Evolutionary conservation across 352 stramenopile species (phyloP), one percentile per base, ranked within the genome.

Genomic region (Peronosclerospora sorghi): DNA sequence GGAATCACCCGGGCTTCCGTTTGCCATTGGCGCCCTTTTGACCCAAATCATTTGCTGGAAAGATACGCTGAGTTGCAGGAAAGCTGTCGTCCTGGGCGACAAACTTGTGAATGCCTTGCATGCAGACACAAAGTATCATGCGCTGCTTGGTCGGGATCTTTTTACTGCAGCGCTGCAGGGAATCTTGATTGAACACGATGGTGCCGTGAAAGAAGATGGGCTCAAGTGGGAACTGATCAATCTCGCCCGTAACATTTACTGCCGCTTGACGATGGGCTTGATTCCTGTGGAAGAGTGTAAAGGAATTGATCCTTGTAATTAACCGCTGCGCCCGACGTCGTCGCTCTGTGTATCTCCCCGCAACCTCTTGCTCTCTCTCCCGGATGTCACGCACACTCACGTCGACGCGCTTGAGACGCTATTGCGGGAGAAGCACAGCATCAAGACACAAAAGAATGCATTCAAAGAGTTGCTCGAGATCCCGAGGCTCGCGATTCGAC

Each of bases 171-270:
- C 65, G 13, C 49, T 89, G 5, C 55, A 76, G 19, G 59, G 64
- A 18, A 51, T 89, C 24, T 20, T 89, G 15, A 54, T 64, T 14
- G 72, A 89, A 30, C 56, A 76, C 38, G 51, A 62, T 4, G 73
- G 71, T 18, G 65, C 82, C 40, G 73, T 83, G 26, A 85, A 86
- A 52, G 76, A 89, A 54, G 76, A 89, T 39, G 67, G 67, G 8
- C 59, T 89, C 10, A 89, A 86, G 41, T 89, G 76, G 76, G 76
- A 89, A 47, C 64, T 89, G 10, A 84, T 89, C 47, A 89, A 89
- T 44, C 56, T 89, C n/a, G 59, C 68, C 8, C 73, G 76, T 24
- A 89, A 89, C 58, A 81, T 86, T 41, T 89, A 86, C 58, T 89
- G 72, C 38, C 64, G 76, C 8, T 45, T 85, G 1, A 73, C 68